These are phyloP conservation scores for Linum trigynum DNA, from an alignment of 345 rosid genomes.

Conservation along the genomic window DNA sequence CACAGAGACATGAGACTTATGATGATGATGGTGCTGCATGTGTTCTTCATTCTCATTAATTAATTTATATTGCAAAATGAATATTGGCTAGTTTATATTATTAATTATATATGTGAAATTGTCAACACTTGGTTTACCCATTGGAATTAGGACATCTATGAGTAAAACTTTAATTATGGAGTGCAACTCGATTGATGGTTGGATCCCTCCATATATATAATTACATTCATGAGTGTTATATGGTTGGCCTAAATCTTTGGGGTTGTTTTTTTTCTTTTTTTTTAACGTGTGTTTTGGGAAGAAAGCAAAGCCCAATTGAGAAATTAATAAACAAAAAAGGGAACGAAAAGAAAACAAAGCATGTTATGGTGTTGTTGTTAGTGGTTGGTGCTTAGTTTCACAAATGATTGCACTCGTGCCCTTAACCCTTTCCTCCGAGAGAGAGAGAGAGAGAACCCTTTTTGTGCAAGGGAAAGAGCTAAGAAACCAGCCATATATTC, in stretches of 20 bases:
- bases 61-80: constrained; percentile 1
- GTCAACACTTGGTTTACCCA: background rate
- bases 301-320: background rate
- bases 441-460: background rate
- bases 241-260: constrained; percentile 9
- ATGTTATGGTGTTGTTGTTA: constrained; percentile 10
- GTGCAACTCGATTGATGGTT: background rate
- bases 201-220: background rate
- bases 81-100: constrained; percentile 8
- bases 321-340: background rate
- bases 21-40: constrained; percentile 12
- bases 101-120: background rate
- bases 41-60: too few relatives aligned
- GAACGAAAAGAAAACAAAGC: constrained; percentile 1
- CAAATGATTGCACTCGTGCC: constrained; percentile 47
- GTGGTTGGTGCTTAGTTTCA: constrained; percentile 39
- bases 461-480: constrained; percentile 14
- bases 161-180: background rate
- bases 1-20: background rate
- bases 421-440: constrained; percentile 20
- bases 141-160: background rate
- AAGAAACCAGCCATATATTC: too few relatives aligned
- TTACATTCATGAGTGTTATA: constrained; percentile 5
- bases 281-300: constrained; percentile 1
- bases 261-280: constrained; percentile 3